These are phyloP conservation scores for Babesia bigemina DNA, from an alignment of 169 alveolate genomes.

Conservation along the genomic window DNA sequence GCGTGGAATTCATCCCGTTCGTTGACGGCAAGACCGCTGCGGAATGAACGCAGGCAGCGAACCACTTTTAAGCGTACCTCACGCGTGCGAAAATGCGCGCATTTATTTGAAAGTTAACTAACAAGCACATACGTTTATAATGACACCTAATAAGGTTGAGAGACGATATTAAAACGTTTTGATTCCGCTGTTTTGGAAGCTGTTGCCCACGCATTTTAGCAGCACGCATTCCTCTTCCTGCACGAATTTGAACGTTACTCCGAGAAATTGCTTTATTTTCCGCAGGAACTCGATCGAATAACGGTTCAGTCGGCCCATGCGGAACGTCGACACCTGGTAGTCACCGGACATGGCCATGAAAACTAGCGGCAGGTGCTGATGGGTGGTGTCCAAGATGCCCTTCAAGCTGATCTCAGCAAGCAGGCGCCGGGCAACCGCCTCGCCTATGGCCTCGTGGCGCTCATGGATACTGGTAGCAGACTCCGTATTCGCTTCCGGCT, in stretches of 20 bases:
- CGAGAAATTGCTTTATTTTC: constrained; percentile 36
- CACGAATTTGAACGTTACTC: constrained; percentile 50
- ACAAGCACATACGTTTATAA: background rate
- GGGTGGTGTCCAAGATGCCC: constrained; percentile 62
- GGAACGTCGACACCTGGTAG: constrained; percentile 43
- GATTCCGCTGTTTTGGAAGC: constrained; percentile 54
- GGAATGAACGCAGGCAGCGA: background rate
- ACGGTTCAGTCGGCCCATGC: constrained; percentile 42
- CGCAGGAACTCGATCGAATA: constrained; percentile 45
- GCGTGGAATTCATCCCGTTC: constrained; percentile 86
- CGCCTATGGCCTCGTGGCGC: constrained; percentile 48
- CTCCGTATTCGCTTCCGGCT: background rate
- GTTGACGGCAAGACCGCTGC: constrained; percentile 10
- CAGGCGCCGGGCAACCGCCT: constrained; percentile 42
- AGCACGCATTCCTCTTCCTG: constrained; percentile 24
- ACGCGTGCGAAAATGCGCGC: background rate
- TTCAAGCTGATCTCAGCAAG: constrained; percentile 47
- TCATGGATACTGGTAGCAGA: constrained; percentile 24
- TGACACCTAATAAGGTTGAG: background rate
- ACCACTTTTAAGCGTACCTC: background rate
- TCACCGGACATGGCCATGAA: constrained; percentile 70
- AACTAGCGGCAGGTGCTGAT: constrained; percentile 58
- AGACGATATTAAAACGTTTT: constrained; percentile 23
- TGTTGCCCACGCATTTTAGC: constrained; percentile 64
- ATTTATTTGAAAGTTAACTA: background rate